Evolutionary conservation across 2,329 filamentous ascomycete species (phyloP).

Genomic region (Scolecobasidium constrictum): DNA sequence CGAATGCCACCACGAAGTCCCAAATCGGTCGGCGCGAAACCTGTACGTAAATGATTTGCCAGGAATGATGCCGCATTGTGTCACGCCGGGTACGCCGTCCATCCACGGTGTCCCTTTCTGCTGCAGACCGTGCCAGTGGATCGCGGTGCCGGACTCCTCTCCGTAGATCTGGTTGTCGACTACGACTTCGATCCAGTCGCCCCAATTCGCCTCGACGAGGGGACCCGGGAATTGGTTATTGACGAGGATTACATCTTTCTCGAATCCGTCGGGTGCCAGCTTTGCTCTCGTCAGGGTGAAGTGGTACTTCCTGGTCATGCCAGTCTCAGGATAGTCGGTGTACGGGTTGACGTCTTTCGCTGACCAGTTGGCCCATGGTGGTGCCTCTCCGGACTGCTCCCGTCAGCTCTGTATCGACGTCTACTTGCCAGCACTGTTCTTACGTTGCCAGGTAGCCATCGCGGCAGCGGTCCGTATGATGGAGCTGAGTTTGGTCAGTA

Average conservation of each 20-base stretch:
- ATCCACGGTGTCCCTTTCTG: constrained; percentile 23
- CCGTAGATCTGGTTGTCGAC: constrained; percentile 14
- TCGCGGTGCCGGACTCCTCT: constrained; percentile 20
- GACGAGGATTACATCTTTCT: constrained; percentile 1
- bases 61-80: constrained; percentile 24
- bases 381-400: not conserved
- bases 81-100: constrained; percentile 23
- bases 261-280: not conserved
- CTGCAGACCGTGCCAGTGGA: constrained; percentile 19
- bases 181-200: constrained; percentile 18
- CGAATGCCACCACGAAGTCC: constrained; percentile 34
- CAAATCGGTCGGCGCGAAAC: constrained; percentile 14
- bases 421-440: not conserved
- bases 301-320: not conserved
- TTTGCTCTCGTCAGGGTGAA: not conserved
- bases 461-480: not conserved
- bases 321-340: not conserved
- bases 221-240: constrained; percentile 12
- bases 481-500: not conserved
- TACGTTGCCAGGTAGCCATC: not conserved
- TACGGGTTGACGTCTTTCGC: not conserved
- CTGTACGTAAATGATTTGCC: constrained; percentile 17
- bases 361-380: not conserved
- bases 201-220: constrained; percentile 25
- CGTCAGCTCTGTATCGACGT: not conserved